Base-by-base conservation (phyloP, 352 stramenopile genomes). In the Globisporangium camurandrum region DNA sequence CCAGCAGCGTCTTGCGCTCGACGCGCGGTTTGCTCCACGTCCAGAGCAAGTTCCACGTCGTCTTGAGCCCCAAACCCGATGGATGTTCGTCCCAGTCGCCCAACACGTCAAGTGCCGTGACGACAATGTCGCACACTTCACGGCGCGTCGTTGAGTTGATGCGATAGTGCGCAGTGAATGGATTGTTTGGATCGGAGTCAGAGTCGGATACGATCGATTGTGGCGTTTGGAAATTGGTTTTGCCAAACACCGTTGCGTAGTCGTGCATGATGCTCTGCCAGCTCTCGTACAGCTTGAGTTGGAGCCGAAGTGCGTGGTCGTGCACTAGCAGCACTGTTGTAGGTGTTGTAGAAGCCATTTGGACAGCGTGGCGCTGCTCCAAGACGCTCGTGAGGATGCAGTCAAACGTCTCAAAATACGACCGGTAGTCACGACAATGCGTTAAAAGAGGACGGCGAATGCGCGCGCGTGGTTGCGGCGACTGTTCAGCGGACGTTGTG, bases 11-110 rank as follows among this genome's bases (percentile, higher is more conserved):
- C 45, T 86, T 78, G 34, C 78, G 75, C 49, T 89, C 73, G 2
- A 89, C 78, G n/a, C 70, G 78, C 1, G 85, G 83, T 51, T 94
- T 93, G 51, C 74, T 88, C 86, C 85, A 96, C 19, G 86, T 96
- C 88, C 88, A 97, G 17, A 97, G 61, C 31, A 97, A 51, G 48
- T 97, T 96, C 88, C 88, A 97, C 43, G 86, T 86, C 8, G 77
- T 92, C 50, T 91, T 92, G n/a, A 93, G 65, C 1, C 84, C 84
- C 23, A 95, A 61, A 1, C 77, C 84, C 0, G 69, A 74, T 20
- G 84, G 71, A 41, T 93, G 76, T 22, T 93, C 77, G 14, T 87
- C 77, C 84, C 81, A 95, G 33, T 70, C 51, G 7, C 61, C 54
- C 10, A 83, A 52, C 30, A 67, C 72, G 20, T 85, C 57, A 10